Conservation (phyloP, 2,329 filamentous ascomycete genomes). For the Fusarium lyarnte region DNA sequence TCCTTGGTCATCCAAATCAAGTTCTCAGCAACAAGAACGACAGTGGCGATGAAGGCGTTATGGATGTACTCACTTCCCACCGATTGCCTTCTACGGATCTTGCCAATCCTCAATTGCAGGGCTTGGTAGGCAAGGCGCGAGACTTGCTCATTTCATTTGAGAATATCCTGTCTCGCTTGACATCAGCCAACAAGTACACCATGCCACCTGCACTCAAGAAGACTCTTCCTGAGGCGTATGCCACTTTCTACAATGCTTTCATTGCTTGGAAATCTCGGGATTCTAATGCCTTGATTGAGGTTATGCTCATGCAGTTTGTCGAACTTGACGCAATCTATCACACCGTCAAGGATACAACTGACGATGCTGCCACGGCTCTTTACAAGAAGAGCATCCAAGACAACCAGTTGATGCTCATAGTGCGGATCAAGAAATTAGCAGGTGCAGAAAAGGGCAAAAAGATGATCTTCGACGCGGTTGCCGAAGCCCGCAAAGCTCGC, state of each 20-base stretch:
- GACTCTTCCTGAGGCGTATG: constrained; percentile 74
- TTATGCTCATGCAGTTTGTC: constrained; percentile 88
- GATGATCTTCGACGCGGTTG: constrained; percentile 78
- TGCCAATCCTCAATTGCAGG: constrained; percentile 71
- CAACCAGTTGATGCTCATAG: constrained; percentile 81
- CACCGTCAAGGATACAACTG: constrained; percentile 80
- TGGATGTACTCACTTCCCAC: constrained; percentile 45
- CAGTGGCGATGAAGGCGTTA: constrained; percentile 64
- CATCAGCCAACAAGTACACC: constrained; percentile 72
- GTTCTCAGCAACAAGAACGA: constrained; percentile 80
- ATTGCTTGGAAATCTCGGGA: constrained; percentile 86
- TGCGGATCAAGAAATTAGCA: constrained; percentile 80
- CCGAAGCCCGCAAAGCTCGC: constrained; percentile 73
- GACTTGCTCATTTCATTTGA: constrained; percentile 84
- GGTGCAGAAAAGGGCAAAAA: constrained; percentile 76
- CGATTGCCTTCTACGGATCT: constrained; percentile 57
- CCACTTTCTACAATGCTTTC: constrained; percentile 80
- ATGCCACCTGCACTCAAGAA: constrained; percentile 70
- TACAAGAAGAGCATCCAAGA: constrained; percentile 83
- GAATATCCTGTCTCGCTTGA: constrained; percentile 73
- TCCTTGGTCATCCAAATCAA: constrained; percentile 80
- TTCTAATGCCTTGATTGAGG: constrained; percentile 79
- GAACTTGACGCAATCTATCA: constrained; percentile 86
- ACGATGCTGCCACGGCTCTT: constrained; percentile 77
- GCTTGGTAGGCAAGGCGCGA: constrained; percentile 79